These are phyloP conservation scores for Naganishia antarctica DNA, from an alignment of 768 basidiomycete genomes.

Conservation along the genomic window DNA sequence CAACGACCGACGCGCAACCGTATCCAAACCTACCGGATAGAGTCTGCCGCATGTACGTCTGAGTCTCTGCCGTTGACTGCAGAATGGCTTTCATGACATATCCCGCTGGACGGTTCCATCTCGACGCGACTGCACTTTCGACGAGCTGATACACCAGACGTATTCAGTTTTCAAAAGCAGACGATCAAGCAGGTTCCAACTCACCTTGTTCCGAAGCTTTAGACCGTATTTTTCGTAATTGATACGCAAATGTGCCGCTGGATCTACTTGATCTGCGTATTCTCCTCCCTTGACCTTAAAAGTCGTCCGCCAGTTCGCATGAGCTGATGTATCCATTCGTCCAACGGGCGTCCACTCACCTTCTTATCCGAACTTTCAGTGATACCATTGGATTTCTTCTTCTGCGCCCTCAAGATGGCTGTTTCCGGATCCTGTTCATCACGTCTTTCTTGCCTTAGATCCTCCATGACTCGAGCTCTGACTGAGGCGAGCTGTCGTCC, in stretches of 20 bases:
- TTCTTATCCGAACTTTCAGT: constrained; percentile 13
- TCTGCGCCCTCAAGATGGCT: constrained; percentile 8
- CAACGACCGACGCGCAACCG: not conserved
- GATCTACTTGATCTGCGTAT: constrained; percentile 8
- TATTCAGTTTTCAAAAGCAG: not conserved
- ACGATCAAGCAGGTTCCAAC: constrained; percentile 32
- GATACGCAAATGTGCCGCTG: constrained; percentile 75
- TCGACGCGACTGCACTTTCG: constrained; percentile 66
- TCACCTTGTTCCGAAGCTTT: constrained; percentile 77
- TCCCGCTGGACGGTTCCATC: constrained; percentile 72
- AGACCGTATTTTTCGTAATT: constrained; percentile 85
- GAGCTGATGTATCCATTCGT: no score
- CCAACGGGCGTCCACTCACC: constrained; percentile 8
- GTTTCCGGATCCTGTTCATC: constrained; percentile 11
- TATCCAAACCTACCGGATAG: constrained; percentile 13
- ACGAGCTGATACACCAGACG: constrained; percentile 59
- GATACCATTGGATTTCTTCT: constrained; percentile 15
- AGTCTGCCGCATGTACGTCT: constrained; percentile 32
- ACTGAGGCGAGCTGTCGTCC: not conserved
- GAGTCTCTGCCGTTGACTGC: constrained; percentile 54
- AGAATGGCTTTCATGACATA: constrained; percentile 67
- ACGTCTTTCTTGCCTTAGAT: not conserved
- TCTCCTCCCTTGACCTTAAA: constrained; percentile 4
- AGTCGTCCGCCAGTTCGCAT: no score
- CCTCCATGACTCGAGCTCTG: not conserved